Evolutionary conservation across 2,329 filamentous ascomycete species (phyloP).

Genomic region (Sporothrix variecibatus): DNA sequence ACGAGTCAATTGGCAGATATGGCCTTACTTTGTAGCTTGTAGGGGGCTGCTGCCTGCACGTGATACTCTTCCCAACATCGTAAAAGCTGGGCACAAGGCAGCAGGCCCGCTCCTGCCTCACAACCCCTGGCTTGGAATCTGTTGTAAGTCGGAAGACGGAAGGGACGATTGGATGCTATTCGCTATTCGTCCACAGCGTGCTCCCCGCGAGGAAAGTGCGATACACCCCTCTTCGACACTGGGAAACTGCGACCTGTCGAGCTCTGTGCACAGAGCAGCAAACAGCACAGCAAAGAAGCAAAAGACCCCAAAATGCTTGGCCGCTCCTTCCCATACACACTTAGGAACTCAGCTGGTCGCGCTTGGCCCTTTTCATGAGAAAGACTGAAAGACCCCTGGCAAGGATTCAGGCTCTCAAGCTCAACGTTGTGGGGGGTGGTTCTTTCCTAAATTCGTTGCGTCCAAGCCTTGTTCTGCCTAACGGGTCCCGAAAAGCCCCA

Average conservation of each 20-base stretch:
- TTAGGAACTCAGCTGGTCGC: neutral
- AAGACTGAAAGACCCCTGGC: neutral
- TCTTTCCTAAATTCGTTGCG: neutral
- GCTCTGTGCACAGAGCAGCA: neutral
- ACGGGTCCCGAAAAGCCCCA: neutral
- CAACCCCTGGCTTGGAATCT: neutral
- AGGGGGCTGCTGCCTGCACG: conserved; percentile 4
- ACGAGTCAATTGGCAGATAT: neutral
- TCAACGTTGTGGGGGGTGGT: neutral
- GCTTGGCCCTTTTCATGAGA: neutral
- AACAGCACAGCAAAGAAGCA: neutral
- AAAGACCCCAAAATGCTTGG: neutral
- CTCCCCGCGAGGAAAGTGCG: neutral
- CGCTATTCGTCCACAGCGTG: neutral
- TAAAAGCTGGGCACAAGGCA: neutral
- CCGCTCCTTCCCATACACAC: neutral
- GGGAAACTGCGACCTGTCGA: neutral
- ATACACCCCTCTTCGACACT: neutral
- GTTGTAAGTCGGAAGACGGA: neutral
- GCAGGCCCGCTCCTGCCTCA: neutral
- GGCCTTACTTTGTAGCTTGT: neutral
- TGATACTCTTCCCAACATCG: neutral
- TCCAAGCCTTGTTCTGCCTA: conserved; percentile 17
- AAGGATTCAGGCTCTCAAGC: neutral
- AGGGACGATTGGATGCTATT: neutral